Percentiles rank a stretch among this genome's conserved stretches.
These are phyloP conservation scores for Boletellus ananas DNA, from an alignment of 768 basidiomycete species.

Conservation along the genomic window DNA sequence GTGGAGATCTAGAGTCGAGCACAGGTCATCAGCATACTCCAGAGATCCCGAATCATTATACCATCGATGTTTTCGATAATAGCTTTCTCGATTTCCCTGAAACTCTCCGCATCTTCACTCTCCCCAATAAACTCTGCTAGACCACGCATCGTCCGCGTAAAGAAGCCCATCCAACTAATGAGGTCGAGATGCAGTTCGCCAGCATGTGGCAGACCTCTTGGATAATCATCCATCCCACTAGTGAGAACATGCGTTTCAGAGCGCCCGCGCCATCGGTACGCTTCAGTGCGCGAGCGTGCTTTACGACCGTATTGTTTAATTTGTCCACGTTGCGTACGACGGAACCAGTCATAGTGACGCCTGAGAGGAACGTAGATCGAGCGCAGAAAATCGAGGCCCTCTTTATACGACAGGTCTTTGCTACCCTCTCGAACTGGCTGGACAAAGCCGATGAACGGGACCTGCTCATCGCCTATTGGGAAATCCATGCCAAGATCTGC, in stretches of 20 bases:
- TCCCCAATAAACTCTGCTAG: slow-evolving; percentile 87
- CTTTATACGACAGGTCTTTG: slow-evolving; percentile 55
- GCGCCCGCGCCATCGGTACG: slow-evolving; percentile 92
- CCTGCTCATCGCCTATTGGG: slow-evolving; percentile 49
- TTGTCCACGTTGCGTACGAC: slow-evolving; percentile 88
- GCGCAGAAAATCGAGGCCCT: slow-evolving; percentile 65
- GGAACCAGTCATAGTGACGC: slow-evolving; percentile 95
- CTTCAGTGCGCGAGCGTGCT: slow-evolving; percentile 84
- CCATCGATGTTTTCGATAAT: slow-evolving; percentile 86
- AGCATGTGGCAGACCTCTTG: slow-evolving; percentile 80
- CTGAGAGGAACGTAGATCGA: slow-evolving; percentile 82
- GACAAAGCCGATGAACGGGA: slow-evolving; percentile 38
- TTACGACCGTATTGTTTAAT: slow-evolving; percentile 85
- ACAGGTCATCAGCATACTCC: not conserved
- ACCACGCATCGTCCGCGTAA: slow-evolving; percentile 88
- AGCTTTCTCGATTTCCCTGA: slow-evolving; percentile 70
- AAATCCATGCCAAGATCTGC: slow-evolving; percentile 65
- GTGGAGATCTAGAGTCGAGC: slow-evolving; percentile 64
- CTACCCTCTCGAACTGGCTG: slow-evolving; percentile 32
- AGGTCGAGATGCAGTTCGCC: slow-evolving; percentile 94
- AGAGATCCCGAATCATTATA: slow-evolving; percentile 24
- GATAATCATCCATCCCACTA: slow-evolving; percentile 96
- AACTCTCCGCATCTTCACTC: slow-evolving; percentile 77
- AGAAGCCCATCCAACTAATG: slow-evolving; percentile 96
- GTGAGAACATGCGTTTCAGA: slow-evolving; percentile 85